Conservation (phyloP, 2,329 filamentous ascomycete species). For the Trichoderma sp. region DNA sequence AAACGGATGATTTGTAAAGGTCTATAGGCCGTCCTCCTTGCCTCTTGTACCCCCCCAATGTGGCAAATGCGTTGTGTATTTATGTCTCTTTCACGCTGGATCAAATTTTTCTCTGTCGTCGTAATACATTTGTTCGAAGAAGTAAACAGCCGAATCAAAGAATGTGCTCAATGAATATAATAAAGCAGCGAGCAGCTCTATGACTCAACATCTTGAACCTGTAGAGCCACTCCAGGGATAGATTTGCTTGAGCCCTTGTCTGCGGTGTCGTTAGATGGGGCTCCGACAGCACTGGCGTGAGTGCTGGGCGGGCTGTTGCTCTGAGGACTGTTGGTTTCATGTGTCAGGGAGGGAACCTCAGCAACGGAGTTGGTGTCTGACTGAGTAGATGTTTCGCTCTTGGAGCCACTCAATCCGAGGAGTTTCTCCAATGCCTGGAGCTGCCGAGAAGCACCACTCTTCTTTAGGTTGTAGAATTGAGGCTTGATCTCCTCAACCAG, state of each 20-base stretch:
- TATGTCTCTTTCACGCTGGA: constrained; percentile 11
- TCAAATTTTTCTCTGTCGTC: constrained; percentile 3
- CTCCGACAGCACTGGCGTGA: constrained; percentile 56
- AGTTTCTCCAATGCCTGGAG: constrained; percentile 42
- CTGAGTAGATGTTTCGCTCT: constrained; percentile 40
- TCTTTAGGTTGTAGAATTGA: constrained; percentile 63
- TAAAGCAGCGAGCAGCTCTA: constrained; percentile 26
- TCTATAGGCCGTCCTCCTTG: background rate
- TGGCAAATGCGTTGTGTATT: constrained; percentile 5
- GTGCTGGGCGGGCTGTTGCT: constrained; percentile 67
- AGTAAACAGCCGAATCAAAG: background rate
- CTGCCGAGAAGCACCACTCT: constrained; percentile 66
- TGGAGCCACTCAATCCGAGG: constrained; percentile 34
- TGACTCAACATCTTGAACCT: constrained; percentile 38
- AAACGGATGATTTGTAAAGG: background rate
- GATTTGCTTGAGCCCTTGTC: constrained; percentile 30
- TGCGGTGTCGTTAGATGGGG: constrained; percentile 35
- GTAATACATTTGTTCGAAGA: constrained; percentile 23
- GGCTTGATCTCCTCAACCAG: constrained; percentile 66
- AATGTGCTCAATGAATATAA: background rate
- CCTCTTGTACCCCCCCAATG: background rate
- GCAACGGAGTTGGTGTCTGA: constrained; percentile 55
- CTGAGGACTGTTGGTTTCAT: constrained; percentile 68
- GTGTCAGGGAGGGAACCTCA: constrained; percentile 67
- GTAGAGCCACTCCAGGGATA: constrained; percentile 27